A percentile compares a stretch with the other conserved stretches of the same genome.
phyloP scores from a whole-genome alignment of 2,329 filamentous ascomycete genomes.

The Pseudogymnoascus sp. region DNA sequence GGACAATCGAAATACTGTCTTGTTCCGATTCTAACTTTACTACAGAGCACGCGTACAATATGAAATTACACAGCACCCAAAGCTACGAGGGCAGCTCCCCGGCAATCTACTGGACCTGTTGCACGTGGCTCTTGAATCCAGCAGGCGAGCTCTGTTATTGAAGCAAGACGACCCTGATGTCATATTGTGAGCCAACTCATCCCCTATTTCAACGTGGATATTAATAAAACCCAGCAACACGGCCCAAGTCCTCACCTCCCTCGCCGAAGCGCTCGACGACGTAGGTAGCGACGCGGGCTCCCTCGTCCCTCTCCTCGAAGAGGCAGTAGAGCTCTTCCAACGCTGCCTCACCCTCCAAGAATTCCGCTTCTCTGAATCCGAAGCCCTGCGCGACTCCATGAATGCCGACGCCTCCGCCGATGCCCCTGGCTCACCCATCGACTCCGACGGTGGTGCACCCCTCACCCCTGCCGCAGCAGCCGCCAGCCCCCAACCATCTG shows the following conservation, averaged over 20 bases:
- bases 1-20: slow-evolving; percentile 19
- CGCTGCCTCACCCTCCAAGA: slow-evolving; percentile 46
- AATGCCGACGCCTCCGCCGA: slow-evolving; percentile 16
- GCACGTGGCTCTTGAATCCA: slow-evolving; percentile 51
- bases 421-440: slow-evolving; percentile 26
- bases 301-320: slow-evolving; percentile 40
- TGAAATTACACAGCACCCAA: slow-evolving; percentile 58
- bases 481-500: slow-evolving; percentile 12
- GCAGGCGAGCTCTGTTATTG: slow-evolving; percentile 50
- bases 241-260: slow-evolving; percentile 56
- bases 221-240: slow-evolving; percentile 42
- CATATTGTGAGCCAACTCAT: slow-evolving; percentile 40
- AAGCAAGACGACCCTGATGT: slow-evolving; percentile 57
- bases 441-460: slow-evolving; percentile 28
- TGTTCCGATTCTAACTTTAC: neutral
- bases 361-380: slow-evolving; percentile 36
- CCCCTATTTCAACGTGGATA: neutral
- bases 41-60: slow-evolving; percentile 58
- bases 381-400: slow-evolving; percentile 26
- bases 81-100: slow-evolving; percentile 50
- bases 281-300: slow-evolving; percentile 34
- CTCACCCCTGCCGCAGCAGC: slow-evolving; percentile 12
- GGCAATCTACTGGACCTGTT: slow-evolving; percentile 45
- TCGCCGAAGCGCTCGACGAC: slow-evolving; percentile 53
- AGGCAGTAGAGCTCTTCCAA: slow-evolving; percentile 53